Conservation (phyloP, 495 filamentous ascomycete species). For the Mycothermus thermophilus region DNA sequence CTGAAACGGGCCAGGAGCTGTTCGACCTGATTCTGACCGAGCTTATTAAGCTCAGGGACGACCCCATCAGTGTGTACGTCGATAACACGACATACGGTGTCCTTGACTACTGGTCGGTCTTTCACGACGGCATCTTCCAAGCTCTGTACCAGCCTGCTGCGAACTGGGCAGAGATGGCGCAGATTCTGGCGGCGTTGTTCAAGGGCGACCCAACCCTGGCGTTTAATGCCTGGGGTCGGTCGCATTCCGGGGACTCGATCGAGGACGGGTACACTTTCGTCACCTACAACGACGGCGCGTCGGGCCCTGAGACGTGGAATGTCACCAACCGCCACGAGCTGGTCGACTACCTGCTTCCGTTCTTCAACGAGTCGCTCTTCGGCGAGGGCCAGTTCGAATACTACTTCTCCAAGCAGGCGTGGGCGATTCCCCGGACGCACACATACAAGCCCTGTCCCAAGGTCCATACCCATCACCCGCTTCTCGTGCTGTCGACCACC, state of each 20-base stretch:
- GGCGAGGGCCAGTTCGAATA: slow-evolving; percentile 7
- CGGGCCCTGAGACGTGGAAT: slow-evolving; percentile 18
- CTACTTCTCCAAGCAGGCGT: slow-evolving; percentile 26
- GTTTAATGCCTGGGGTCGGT: slow-evolving; percentile 20
- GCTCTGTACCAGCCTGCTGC: slow-evolving; percentile 24
- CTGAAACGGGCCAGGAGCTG: slow-evolving; percentile 18
- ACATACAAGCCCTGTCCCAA: slow-evolving; percentile 18
- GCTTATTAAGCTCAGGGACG: slow-evolving; percentile 14
- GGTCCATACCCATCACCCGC: slow-evolving; percentile 25
- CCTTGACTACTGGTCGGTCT: slow-evolving; percentile 23
- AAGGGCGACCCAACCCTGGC: slow-evolving; percentile 30
- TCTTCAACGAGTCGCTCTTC: slow-evolving; percentile 18
- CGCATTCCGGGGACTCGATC: slow-evolving; percentile 3
- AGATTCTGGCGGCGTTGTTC: slow-evolving; percentile 22
- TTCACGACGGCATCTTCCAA: slow-evolving; percentile 23
- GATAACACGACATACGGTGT: slow-evolving; percentile 26
- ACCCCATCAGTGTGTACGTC: slow-evolving; percentile 29
- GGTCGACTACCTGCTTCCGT: slow-evolving; percentile 16
- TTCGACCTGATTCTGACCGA: slow-evolving; percentile 14
- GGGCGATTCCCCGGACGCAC: slow-evolving; percentile 27
- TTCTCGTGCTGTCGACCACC: slow-evolving; percentile 29
- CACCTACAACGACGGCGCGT: slow-evolving; percentile 21
- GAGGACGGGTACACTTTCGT: slow-evolving; percentile 14
- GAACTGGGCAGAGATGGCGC: slow-evolving; percentile 24
- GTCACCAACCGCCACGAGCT: slow-evolving; percentile 8